Evolutionary conservation across 2,329 filamentous ascomycete species (phyloP).

Genomic region (Dactylellina leptospora): DNA sequence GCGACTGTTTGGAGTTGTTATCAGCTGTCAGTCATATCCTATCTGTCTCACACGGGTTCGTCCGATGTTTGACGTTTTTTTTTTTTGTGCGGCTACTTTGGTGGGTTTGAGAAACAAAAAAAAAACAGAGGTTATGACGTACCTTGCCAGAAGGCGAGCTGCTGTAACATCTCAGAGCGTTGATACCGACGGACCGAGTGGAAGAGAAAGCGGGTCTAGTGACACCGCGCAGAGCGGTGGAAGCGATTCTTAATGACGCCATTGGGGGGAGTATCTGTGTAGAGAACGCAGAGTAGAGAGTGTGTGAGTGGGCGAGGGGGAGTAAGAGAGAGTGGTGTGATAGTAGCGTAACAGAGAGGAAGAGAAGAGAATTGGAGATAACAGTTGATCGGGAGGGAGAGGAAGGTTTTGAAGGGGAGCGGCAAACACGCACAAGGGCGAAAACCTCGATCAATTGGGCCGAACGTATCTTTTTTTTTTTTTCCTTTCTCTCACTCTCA

Average conservation of each 20-base stretch:
- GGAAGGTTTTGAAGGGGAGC: constrained; percentile 22
- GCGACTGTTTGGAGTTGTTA: constrained; percentile 68
- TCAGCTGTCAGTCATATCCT: constrained; percentile 24
- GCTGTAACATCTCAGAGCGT: constrained; percentile 40
- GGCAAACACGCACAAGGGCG: constrained; percentile 10
- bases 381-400: constrained; percentile 6
- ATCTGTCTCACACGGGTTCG: constrained; percentile 11
- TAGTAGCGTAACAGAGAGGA: constrained; percentile 26
- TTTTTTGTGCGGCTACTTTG: constrained; percentile 20
- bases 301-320: neutral
- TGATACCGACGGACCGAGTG: constrained; percentile 46
- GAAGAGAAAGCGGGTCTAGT: constrained; percentile 43
- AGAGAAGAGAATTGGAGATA: constrained; percentile 9
- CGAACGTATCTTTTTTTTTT: neutral
- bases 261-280: constrained; percentile 5
- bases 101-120: constrained; percentile 1
- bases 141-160: constrained; percentile 40
- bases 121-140: constrained; percentile 40
- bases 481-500: neutral
- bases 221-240: constrained; percentile 41
- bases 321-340: constrained; percentile 35
- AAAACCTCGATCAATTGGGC: constrained; percentile 30
- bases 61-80: constrained; percentile 49
- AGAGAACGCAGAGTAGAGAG: neutral
- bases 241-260: constrained; percentile 50